Evolutionary conservation across 2,329 filamentous ascomycete species (phyloP), one percentile per base, ranked within the genome.

Genomic region (Xylariaceae sp.): DNA sequence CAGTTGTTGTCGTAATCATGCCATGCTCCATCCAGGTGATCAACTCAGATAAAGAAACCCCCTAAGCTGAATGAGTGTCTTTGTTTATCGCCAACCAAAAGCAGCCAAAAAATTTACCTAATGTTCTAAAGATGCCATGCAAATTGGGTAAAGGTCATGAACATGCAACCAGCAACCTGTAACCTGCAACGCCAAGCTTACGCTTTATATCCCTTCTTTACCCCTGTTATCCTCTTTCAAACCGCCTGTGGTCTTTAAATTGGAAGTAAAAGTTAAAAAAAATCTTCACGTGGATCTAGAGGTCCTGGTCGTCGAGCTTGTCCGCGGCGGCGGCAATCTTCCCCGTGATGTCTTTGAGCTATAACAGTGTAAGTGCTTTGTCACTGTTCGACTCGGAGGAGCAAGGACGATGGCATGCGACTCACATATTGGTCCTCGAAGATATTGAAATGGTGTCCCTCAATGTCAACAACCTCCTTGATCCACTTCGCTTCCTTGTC

Each of bases 381-480:
- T 18, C 31, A 15, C 9, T 9, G 3, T 16, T 9, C 3, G n/a
- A 8, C 14, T 14, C 12, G 11, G 2, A 34, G 29, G 13, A 12
- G 13, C 15, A 15, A 5, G n/a, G n/a, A n/a, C 13, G 15, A 24
- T 30, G 17, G 12, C 9, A 14, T n/a, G 40, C 5, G 28, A 46
- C 58, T 50, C 38, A 61, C 58, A n/a, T 57, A 45, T 19, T 52
- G 29, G 1, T 50, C 36, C n/a, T 54, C 38, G 18, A 61, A 61
- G 14, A 61, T 50, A 17, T 44, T 52, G 44, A 70, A 78, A 46
- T 78, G 74, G 40, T 76, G 64, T 0, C 73, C 71, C 1, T 71
- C 61, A 2, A 76, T 59, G 9, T 71, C 66, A n/a, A 73, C 43
- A 2, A 74, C 60, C 9, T 64, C 54, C 17, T 56, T 53, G 9